phyloP scores from a whole-genome alignment of 2,329 filamentous ascomycete genomes.

The Chrysosphaeria jannelii region DNA sequence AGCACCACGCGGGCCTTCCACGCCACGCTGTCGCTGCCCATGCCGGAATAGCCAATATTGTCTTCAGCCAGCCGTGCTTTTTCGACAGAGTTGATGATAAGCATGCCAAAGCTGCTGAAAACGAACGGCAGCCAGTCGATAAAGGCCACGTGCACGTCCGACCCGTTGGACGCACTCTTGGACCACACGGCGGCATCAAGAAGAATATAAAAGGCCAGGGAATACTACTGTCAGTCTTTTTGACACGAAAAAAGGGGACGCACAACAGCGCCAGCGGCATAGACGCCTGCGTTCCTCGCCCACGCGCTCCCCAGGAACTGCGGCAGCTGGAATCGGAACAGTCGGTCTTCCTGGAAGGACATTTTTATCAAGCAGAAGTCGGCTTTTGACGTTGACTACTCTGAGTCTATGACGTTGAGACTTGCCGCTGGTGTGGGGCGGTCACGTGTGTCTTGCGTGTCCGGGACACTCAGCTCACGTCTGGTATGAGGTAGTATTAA shows the following conservation, averaged over 20 bases:
- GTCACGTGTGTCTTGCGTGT: no score
- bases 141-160: constrained; percentile 30
- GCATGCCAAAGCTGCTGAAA: constrained; percentile 35
- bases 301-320: constrained; percentile 35
- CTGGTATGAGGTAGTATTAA: no score
- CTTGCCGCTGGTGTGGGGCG: constrained; percentile 8
- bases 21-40: constrained; percentile 18
- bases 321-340: constrained; percentile 35
- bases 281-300: constrained; percentile 32
- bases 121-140: constrained; percentile 40
- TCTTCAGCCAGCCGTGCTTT: constrained; percentile 33
- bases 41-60: constrained; percentile 27
- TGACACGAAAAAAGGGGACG: constrained; percentile 7
- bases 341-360: constrained; percentile 23
- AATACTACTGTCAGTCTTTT: constrained; percentile 17
- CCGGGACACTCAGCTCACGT: no score
- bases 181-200: constrained; percentile 39
- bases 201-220: constrained; percentile 36
- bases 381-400: constrained; percentile 11
- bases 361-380: no score
- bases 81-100: constrained; percentile 41
- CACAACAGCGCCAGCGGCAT: constrained; percentile 30
- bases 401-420: constrained; percentile 16
- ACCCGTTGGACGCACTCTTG: constrained; percentile 26
- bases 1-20: constrained; percentile 40